Percentiles rank a stretch among this genome's conserved stretches.
Conservation (phyloP, 345 rosid species). For the Citrus medica region DNA sequence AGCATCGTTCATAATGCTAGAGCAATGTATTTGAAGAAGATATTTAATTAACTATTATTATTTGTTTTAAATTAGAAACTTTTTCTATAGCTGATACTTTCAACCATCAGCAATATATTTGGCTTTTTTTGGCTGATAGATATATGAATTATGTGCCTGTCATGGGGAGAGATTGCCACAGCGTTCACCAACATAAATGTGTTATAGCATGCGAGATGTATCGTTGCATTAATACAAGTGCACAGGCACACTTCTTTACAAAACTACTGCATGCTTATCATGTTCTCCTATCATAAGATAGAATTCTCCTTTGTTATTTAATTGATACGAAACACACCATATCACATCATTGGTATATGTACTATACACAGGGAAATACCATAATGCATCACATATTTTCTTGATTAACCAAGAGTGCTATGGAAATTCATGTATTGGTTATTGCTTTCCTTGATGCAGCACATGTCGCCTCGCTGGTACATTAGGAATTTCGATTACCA, state of each 20-base stretch:
- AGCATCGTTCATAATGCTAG: background rate
- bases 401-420: background rate
- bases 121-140: background rate
- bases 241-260: background rate
- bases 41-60: background rate
- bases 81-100: too few relatives aligned
- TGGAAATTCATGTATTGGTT: background rate
- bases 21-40: background rate
- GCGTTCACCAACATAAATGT: background rate
- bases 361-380: background rate
- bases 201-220: background rate
- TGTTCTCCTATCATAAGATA: background rate
- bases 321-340: conserved; percentile 46
- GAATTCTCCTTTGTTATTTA: background rate
- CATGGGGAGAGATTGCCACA: background rate
- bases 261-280: background rate
- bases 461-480: conserved; percentile 90
- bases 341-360: conserved; percentile 68
- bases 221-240: background rate
- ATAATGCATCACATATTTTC: background rate
- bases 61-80: too few relatives aligned
- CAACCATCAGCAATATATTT: too few relatives aligned
- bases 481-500: conserved; percentile 65
- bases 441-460: conserved; percentile 33
- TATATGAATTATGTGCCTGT: background rate